A percentile compares a stretch with the other conserved stretches of the same genome.
Evolutionary conservation across 805 yeast genomes (phyloP).

Genomic region (Kazachstania psychrophila): DNA sequence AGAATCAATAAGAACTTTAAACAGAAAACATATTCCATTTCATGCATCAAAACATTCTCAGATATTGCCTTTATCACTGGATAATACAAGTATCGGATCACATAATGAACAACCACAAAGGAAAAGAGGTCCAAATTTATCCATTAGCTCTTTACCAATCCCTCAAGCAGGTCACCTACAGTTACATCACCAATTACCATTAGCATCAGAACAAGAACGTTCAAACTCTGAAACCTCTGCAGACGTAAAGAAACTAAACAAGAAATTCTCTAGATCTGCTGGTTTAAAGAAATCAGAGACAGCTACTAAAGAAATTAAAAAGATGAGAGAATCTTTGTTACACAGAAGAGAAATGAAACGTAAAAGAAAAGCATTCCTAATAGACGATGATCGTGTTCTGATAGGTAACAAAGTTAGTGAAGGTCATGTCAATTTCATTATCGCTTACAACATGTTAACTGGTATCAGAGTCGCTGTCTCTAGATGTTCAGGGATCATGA

Average conservation of each 20-base stretch:
- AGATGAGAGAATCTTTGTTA: conserved; percentile 42
- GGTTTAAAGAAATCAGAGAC: conserved; percentile 30
- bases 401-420: conserved; percentile 80
- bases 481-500: conserved; percentile 77
- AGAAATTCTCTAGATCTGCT: too few species aligned
- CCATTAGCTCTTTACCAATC: conserved; percentile 1
- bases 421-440: conserved; percentile 86
- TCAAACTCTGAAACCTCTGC: too few species aligned
- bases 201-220: too few species aligned
- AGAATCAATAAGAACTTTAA: conserved; percentile 14
- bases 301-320: conserved; percentile 37
- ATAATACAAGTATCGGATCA: background rate
- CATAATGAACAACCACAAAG: background rate
- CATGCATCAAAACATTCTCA: conserved; percentile 30
- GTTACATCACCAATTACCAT: conserved; percentile 2
- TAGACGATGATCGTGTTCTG: conserved; percentile 47
- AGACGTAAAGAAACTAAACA: conserved; percentile 6
- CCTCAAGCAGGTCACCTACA: conserved; percentile 2
- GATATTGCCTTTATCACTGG: conserved; percentile 19
- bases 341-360: conserved; percentile 37
- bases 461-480: conserved; percentile 95
- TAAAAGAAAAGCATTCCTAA: conserved; percentile 34
- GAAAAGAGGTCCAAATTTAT: background rate
- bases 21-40: conserved; percentile 25
- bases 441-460: conserved; percentile 95